Conservation (phyloP, 345 rosid species). For the Populus alba region DNA sequence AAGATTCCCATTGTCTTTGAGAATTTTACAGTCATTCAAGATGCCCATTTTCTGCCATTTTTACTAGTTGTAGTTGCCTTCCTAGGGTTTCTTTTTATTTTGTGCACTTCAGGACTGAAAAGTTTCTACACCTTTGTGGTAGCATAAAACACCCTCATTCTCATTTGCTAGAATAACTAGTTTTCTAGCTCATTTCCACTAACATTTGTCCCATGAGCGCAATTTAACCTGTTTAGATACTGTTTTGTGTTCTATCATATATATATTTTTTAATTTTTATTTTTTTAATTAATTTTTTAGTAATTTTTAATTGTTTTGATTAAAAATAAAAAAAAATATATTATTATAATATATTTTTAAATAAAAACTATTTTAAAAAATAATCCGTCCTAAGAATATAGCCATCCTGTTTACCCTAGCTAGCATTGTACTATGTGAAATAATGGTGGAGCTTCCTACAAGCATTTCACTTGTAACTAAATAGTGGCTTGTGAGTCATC, state of each 20-base stretch:
- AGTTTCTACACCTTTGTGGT: neutral
- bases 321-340: no score
- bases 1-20: neutral
- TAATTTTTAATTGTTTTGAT: no score
- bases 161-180: neutral
- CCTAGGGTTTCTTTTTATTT: neutral
- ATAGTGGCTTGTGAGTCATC: neutral
- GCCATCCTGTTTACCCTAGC: neutral
- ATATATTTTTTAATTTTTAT: no score
- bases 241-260: no score
- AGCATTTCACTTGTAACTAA: neutral
- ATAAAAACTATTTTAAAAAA: no score
- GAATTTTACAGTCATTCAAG: neutral
- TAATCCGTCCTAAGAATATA: no score
- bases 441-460: no score
- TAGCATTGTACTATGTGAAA: neutral
- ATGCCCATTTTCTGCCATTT: neutral
- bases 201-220: neutral
- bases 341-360: no score
- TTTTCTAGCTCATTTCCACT: neutral
- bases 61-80: neutral
- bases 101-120: no score
- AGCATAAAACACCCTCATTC: neutral
- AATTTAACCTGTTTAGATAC: neutral
- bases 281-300: no score